Percentiles rank a stretch among this genome's conserved stretches.
These are phyloP conservation scores for Sclerotinia subarctica DNA, from an alignment of 2,329 filamentous ascomycete genomes.

Conservation along the genomic window DNA sequence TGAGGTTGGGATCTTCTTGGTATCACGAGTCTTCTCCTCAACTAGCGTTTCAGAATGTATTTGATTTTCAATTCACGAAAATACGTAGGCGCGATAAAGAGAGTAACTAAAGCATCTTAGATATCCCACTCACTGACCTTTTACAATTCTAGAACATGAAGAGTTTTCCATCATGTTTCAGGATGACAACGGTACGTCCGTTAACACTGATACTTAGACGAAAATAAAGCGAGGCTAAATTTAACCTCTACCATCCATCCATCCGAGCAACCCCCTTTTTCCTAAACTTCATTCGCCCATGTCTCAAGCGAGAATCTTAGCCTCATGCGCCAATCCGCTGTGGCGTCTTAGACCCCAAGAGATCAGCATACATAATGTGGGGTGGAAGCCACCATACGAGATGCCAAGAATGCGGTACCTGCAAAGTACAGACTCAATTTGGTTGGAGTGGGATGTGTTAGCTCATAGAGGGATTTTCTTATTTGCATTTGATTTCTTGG, in stretches of 20 bases:
- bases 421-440: background rate
- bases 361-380: background rate
- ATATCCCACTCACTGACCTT: background rate
- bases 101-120: no score
- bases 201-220: background rate
- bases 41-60: no score
- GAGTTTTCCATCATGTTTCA: background rate
- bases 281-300: background rate
- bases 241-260: background rate
- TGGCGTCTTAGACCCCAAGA: background rate
- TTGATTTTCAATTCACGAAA: no score
- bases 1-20: no score
- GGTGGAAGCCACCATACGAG: background rate
- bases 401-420: slow-evolving; percentile 4
- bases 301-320: background rate
- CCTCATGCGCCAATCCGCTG: background rate
- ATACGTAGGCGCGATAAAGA: no score
- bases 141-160: background rate
- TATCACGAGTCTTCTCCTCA: no score
- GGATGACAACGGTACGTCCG: background rate
- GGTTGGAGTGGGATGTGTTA: background rate
- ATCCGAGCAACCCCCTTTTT: background rate
- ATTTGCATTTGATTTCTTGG: background rate
- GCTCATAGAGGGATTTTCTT: background rate
- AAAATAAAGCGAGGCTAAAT: background rate